Percentiles rank a stretch among this genome's conserved stretches.
Conservation (phyloP, 2,329 filamentous ascomycete genomes). For the Trichothecium sympodiale region DNA sequence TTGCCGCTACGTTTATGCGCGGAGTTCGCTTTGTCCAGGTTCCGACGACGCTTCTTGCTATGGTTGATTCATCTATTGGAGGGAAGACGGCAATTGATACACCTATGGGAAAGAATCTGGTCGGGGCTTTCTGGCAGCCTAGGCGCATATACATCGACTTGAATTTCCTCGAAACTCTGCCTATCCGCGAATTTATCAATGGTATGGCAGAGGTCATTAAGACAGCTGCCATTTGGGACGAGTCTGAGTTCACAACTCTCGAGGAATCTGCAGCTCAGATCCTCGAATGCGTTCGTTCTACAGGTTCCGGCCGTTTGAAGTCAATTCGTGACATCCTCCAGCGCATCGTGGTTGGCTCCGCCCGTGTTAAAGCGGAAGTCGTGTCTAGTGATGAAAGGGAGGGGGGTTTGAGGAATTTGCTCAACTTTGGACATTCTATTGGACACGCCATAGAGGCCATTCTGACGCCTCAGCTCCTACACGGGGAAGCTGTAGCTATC, state of each 20-base stretch:
- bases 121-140: constrained; percentile 96
- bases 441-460: constrained; percentile 95
- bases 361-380: constrained; percentile 87
- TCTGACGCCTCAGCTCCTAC: constrained; percentile 85
- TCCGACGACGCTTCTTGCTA: constrained; percentile 84
- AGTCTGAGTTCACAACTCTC: constrained; percentile 71
- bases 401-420: constrained; percentile 81
- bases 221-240: constrained; percentile 93
- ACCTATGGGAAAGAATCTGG: constrained; percentile 87
- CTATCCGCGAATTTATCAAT: constrained; percentile 89
- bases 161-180: constrained; percentile 80
- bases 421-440: constrained; percentile 98
- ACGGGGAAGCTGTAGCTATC: constrained; percentile 92
- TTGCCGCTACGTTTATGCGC: constrained; percentile 97
- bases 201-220: constrained; percentile 98
- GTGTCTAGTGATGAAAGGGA: constrained; percentile 93
- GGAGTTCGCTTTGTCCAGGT: constrained; percentile 94
- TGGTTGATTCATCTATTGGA: constrained; percentile 98
- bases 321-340: constrained; percentile 62
- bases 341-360: constrained; percentile 76
- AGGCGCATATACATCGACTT: constrained; percentile 90
- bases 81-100: constrained; percentile 98
- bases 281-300: constrained; percentile 32
- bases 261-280: constrained; percentile 74
- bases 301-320: constrained; percentile 46